These are phyloP conservation scores for Aquanectria penicillioides DNA, from an alignment of 2,329 filamentous ascomycete genomes.

Conservation along the genomic window DNA sequence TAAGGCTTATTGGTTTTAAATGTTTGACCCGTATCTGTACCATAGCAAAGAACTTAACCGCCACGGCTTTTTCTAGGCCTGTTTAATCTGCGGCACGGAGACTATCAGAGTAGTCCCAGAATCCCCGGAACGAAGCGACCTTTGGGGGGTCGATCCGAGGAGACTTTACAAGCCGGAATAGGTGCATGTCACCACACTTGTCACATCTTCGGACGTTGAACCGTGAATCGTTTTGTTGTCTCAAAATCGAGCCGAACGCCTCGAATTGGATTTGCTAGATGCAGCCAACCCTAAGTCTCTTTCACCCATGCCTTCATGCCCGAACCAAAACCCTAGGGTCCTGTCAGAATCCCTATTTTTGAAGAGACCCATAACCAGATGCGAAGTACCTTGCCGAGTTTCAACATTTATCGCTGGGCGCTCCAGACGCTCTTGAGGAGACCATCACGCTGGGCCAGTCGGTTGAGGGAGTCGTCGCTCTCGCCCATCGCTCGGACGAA, in stretches of 20 bases:
- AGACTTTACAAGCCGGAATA: constrained; percentile 65
- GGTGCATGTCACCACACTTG: constrained; percentile 39
- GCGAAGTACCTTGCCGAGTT: constrained; percentile 36
- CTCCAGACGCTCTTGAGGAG: constrained; percentile 98
- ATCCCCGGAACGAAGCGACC: constrained; percentile 59
- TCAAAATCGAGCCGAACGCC: constrained; percentile 59
- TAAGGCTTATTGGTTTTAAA: constrained; percentile 36
- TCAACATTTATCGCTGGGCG: constrained; percentile 67
- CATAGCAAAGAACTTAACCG: constrained; percentile 62
- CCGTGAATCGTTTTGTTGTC: constrained; percentile 48
- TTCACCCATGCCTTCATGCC: constrained; percentile 53
- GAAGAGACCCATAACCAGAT: constrained; percentile 38
- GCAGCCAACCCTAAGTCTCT: constrained; percentile 54
- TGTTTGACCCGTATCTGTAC: constrained; percentile 76
- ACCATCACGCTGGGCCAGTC: constrained; percentile 93
- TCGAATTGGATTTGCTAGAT: constrained; percentile 57
- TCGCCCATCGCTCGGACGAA: constrained; percentile 99
- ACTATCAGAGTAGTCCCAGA: constrained; percentile 67
- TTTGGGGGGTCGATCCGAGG: constrained; percentile 54
- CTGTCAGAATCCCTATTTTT: constrained; percentile 39
- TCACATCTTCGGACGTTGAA: constrained; percentile 42
- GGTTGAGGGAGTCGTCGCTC: constrained; percentile 96
- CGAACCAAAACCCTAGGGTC: constrained; percentile 46
- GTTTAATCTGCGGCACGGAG: constrained; percentile 67
- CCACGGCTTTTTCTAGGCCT: constrained; percentile 71